Evolutionary conservation across 2,329 filamentous ascomycete genomes (phyloP), one percentile per base, ranked within the genome.

Genomic region (Seiridium unicorne): DNA sequence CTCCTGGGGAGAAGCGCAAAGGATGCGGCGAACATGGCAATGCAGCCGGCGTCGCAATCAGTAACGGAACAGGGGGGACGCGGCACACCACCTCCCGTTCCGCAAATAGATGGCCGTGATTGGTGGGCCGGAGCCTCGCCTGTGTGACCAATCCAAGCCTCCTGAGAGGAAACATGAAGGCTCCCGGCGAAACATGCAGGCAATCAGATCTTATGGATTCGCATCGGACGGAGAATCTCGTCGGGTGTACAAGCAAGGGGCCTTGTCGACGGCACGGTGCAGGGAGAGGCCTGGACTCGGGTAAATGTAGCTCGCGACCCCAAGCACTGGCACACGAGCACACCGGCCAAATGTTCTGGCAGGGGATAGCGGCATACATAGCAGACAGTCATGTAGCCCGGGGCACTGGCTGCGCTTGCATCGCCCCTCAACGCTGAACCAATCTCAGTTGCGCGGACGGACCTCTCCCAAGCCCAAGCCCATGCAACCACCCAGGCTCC

Each of bases 71-170:
- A 48, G 35, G 35, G 36, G 18, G 31, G 44, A 38, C 31, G 54
- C 54, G 54, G 54, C 54, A 57, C 40, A 47, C 47, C 34, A 18
- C 47, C 54, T 47, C 54, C 18, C 54, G 54, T 48, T 57, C 54
- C 44, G 8, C 13, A 47, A 57, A 57, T 57, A 57, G 54, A 47
- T 34, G 18, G 11, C 54, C 35, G 40, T 44, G 40, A 57, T 48
- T 57, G 54, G 54, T 47, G 54, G 32, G 31, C 35, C 31, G 54
- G 54, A 57, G 40, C 54, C 54, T 47, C 54, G 31, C 18, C 40
- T 55, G 40, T 18, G 7, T 18, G 5, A 38, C 51, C 51, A 8
- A 4, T 6, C 26, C 31, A 3, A 7, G 26, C 49, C 34, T 35
- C 34, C 31, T 18, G 10, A 42, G 7, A 42, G 46, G 46, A 48